Base-by-base conservation (phyloP, 2,329 filamentous ascomycete species). In the Huntiella decipiens region DNA sequence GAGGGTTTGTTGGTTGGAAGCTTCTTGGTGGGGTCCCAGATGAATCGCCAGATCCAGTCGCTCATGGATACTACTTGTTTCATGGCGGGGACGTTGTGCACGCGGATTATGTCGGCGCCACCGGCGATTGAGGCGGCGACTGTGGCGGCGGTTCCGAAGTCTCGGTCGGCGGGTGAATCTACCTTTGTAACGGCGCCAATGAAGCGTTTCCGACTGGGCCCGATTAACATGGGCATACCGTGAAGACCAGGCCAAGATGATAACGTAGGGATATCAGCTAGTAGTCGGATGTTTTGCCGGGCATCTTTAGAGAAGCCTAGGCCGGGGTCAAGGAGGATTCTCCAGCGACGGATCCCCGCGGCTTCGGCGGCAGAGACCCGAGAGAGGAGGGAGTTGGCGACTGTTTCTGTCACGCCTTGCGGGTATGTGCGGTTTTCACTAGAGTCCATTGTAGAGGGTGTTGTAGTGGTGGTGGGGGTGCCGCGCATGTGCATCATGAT, bases 401-500 rank as follows among this genome's bases (percentile, higher is more conserved):
- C 68, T 7, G 72, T 74, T 0, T 67, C 58, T 15, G 88, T 63
- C 17, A 93, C 61, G 2, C 79, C 81, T 11, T 70, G 62, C 0
- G 78, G 75, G 57, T 94, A 94, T 41, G 71, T 61, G 4, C 83
- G 61, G 22, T 63, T 63, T 51, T 67, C 77, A 10, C 12, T 1
- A 7, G 33, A 13, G 6, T 17, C 31, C 87, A 95, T 95, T 2
- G 81, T 93, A 43, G 73, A 70, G 0, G 87, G 85, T 10, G 22
- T 28, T 10, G 22, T 28, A 28, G 22, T 28, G 3, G 76, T 83
- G 11, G 28, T 12, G 7, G 34, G 16, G 8, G 43, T 47, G 43
- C 87, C 87, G 54, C 87, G 83, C 82, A 91, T 94, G 64, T 95
- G 87, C 84, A 92, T 93, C 44, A 95, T 69, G 51, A 70, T 73